phyloP scores from a whole-genome alignment of 108 stramenopile genomes.

The Cyclostephanos tholiformis region DNA sequence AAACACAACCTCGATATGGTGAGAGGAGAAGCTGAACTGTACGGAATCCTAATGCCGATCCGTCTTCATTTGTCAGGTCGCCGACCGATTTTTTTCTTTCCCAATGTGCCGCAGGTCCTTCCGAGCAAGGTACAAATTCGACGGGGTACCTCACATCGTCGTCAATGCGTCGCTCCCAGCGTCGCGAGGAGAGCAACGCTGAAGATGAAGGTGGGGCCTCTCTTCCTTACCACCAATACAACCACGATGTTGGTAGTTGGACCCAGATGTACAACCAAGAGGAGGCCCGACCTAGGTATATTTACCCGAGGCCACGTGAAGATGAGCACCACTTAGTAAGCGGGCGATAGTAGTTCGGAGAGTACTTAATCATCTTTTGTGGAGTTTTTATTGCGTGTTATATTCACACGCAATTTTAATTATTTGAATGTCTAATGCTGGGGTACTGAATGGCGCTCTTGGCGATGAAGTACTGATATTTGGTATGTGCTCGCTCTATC shows the following conservation, averaged over 20 bases:
- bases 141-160: not conserved
- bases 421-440: too few relatives aligned
- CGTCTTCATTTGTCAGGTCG: not conserved
- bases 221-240: not conserved
- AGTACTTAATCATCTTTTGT: too few relatives aligned
- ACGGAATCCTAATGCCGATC: not conserved
- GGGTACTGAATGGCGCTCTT: too few relatives aligned
- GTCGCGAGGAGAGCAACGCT: not conserved
- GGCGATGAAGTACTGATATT: too few relatives aligned
- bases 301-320: slow-evolving; percentile 32
- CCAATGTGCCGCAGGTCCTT: not conserved
- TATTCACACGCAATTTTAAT: too few relatives aligned
- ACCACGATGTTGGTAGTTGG: slow-evolving; percentile 2
- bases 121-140: not conserved
- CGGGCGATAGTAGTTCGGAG: too few relatives aligned
- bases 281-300: slow-evolving; percentile 2
- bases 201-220: not conserved
- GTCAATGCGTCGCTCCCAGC: not conserved
- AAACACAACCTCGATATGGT: slow-evolving; percentile 6
- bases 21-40: not conserved
- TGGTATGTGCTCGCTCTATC: too few relatives aligned
- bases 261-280: not conserved
- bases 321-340: not conserved
- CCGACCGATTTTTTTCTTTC: not conserved
- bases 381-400: too few relatives aligned